Base-by-base conservation (phyloP, 768 basidiomycete genomes). In the Xerocomus spinulosus region DNA sequence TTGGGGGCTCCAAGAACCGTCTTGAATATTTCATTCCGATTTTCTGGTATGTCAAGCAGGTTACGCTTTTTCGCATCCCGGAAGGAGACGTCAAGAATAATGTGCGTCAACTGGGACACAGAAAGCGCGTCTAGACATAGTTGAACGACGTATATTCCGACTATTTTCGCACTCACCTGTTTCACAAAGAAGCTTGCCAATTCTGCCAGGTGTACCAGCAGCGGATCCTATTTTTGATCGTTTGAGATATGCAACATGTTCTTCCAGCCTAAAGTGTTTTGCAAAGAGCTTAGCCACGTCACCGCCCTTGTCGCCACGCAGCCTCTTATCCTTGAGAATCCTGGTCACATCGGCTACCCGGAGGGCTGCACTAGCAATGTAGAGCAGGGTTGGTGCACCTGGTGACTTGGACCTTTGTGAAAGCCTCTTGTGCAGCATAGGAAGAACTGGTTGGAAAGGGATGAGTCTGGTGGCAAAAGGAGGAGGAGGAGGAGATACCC, bases 201-300 rank as follows among this genome's bases (percentile, higher is more conserved):
- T 72, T 58, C 95, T 78, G 24, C 87, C 87, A 21, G 95, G 94
- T 3, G 95, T 99, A 17, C 95, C 95, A 23, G 88, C 90, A 17
- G 92, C 95, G 34, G 86, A 77, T 18, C 85, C 87, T 38, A 97
- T 79, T 63, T 85, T 89, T n/a, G 92, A 94, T 55, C 81, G 77
- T 60, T 78, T 76, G 59, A 98, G 75, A 70, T 92, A 90, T 14
- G 80, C 73, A 59, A 87, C 80, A 66, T 98, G 94, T 48, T 94
- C 89, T 41, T 84, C 73, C 33, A 94, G 73, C 69, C 94, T 96
- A 70, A 95, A 83, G 63, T 98, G 94, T 67, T 86, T 93, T 25
- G 94, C 92, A 59, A 98, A 98, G 23, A 99, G 79, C 67, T 97
- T 97, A 18, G 88, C 93, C 26, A 96, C 85, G 54, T 95, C 91